Evolutionary conservation across 116 monocot species (phyloP).

Genomic region (Zostera marina): DNA sequence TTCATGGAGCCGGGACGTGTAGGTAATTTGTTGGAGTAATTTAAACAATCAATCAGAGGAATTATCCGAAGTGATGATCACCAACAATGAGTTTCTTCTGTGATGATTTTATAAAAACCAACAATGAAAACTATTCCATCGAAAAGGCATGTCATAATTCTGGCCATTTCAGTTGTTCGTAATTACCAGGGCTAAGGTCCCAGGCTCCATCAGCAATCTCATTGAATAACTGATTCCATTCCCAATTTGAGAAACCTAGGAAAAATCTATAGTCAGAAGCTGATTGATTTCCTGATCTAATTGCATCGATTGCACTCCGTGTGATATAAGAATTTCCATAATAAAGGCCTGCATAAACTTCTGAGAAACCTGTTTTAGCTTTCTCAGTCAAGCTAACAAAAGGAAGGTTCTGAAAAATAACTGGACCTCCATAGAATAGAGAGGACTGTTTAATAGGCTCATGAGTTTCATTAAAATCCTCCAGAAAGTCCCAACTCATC

Average conservation of each 20-base stretch:
- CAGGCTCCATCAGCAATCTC: slow-evolving; percentile 64
- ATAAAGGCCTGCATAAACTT: slow-evolving; percentile 33
- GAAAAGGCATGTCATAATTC: not conserved
- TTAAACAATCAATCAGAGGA: no score
- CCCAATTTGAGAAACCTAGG: slow-evolving; percentile 69
- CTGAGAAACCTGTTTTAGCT: slow-evolving; percentile 24
- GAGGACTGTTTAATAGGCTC: slow-evolving; percentile 36
- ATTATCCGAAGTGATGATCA: no score
- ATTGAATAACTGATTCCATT: slow-evolving; percentile 55
- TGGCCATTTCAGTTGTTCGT: slow-evolving; percentile 27
- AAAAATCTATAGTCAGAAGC: slow-evolving; percentile 58
- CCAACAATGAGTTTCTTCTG: no score
- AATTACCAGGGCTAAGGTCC: slow-evolving; percentile 19
- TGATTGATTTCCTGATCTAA: slow-evolving; percentile 36
- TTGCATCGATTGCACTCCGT: slow-evolving; percentile 22
- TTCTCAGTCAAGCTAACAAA: slow-evolving; percentile 56
- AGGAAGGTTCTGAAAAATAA: slow-evolving; percentile 28
- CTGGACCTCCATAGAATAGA: slow-evolving; percentile 77
- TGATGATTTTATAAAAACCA: no score
- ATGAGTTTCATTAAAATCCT: slow-evolving; percentile 21
- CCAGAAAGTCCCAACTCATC: slow-evolving; percentile 50
- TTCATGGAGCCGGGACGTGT: no score
- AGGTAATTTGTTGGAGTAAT: no score
- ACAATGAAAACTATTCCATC: no score
- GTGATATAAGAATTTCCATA: slow-evolving; percentile 53